Evolutionary conservation across 768 basidiomycete genomes (phyloP).

Genomic region (Collybia sordida): DNA sequence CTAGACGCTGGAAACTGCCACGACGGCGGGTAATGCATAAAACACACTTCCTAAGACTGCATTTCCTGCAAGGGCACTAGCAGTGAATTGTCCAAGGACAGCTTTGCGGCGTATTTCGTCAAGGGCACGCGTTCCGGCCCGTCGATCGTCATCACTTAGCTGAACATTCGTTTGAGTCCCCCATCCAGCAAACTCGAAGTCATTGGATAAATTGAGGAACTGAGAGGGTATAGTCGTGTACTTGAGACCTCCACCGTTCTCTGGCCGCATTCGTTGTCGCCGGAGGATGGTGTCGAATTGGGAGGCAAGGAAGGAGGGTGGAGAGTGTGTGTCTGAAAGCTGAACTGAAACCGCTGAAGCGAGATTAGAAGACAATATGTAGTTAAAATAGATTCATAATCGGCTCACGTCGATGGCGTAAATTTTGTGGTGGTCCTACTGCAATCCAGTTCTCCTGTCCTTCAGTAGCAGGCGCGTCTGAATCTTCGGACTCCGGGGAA

Average conservation of each 20-base stretch:
- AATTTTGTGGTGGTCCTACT: slow-evolving; percentile 18
- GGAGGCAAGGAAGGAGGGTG: slow-evolving; percentile 45
- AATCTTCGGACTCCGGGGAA: not conserved
- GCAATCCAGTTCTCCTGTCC: slow-evolving; percentile 20
- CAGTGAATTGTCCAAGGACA: slow-evolving; percentile 61
- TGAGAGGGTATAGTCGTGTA: slow-evolving; percentile 48
- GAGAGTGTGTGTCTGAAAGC: slow-evolving; percentile 11
- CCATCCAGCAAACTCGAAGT: slow-evolving; percentile 77
- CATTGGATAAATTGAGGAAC: slow-evolving; percentile 58
- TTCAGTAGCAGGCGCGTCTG: not conserved
- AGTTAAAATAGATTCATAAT: not conserved
- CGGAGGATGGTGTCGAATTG: slow-evolving; percentile 60
- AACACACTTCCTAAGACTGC: slow-evolving; percentile 68
- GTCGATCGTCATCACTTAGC: slow-evolving; percentile 42
- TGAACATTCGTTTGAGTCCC: slow-evolving; percentile 50
- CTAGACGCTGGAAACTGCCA: slow-evolving; percentile 63
- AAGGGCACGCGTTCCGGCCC: slow-evolving; percentile 29
- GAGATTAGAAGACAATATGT: not conserved
- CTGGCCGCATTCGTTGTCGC: slow-evolving; percentile 52
- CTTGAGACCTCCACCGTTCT: slow-evolving; percentile 42
- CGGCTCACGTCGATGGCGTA: slow-evolving; percentile 5
- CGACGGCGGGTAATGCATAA: slow-evolving; percentile 67
- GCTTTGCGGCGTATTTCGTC: slow-evolving; percentile 28
- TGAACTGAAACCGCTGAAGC: not conserved
- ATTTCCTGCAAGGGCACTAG: slow-evolving; percentile 66